Base-by-base conservation (phyloP, 1,139 yeast genomes). In the Casaregolazyma lundiana region DNA sequence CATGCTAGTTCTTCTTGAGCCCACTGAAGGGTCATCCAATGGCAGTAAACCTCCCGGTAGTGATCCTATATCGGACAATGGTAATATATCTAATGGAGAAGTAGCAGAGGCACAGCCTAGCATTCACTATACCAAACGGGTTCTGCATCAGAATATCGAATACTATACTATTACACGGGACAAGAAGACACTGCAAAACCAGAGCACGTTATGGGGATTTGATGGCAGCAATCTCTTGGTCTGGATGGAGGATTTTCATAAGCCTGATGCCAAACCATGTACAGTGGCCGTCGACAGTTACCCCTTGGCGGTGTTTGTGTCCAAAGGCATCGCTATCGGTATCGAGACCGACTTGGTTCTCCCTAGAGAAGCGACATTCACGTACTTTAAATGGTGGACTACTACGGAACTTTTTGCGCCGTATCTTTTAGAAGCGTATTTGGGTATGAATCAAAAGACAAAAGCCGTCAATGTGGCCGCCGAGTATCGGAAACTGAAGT, bases 401-500 rank as follows among this genome's bases (percentile, higher is more conserved):
- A 53, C 68, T 13, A 65, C 69, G 2, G 69, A 67, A 41, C 59
- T 69, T 11, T 67, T 61, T 46, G 60, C 68, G 17, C 70, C 69
- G 1, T 61, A 57, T 39, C 48, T 69, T 7, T 53, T 69, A 16
- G 69, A 65, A 43, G 55, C 63, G 3, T 60, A 64, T 47, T 53
- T 68, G 21, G 44, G 50, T 11, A 48, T 39, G 4, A 57, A 54
- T 4, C 55, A 58, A 34, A 56, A 50, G n/a, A 51, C 51, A n/a
- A 48, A 55, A 24, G 70, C 71, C 1, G 44, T 62, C 6, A 49
- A 50, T 15, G 50, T 68, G 6, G 73, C 73, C 3, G 59, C 55
- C n/a, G 68, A 68, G 45, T 73, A 72, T 49, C 54, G 66, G 32
- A 64, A 64, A 18, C 64, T 72, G 46, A 70, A 73, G 40, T 73